Percentiles rank a stretch among this genome's conserved stretches.
These are phyloP conservation scores for Camelina laxa DNA, from an alignment of 345 rosid genomes.

Conservation along the genomic window DNA sequence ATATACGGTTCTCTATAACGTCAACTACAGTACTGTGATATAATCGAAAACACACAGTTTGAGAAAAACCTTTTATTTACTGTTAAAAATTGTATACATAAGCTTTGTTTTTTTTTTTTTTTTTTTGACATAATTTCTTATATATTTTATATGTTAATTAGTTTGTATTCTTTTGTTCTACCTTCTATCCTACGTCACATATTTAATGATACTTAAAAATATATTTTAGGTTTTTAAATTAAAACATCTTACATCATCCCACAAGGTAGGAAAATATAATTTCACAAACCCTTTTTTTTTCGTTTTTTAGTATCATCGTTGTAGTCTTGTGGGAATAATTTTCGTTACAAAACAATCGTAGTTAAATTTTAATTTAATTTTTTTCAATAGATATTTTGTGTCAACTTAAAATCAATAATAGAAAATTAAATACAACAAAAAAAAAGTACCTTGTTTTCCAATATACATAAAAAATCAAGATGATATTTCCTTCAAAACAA, in stretches of 20 bases:
- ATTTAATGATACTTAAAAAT: not conserved
- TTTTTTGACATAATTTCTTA: too few relatives aligned
- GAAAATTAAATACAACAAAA: too few relatives aligned
- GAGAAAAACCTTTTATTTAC: not conserved
- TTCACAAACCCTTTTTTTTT: not conserved
- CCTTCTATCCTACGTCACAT: not conserved
- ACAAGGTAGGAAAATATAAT: not conserved
- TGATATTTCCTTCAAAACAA: not conserved
- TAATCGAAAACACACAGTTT: not conserved
- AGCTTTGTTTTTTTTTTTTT: too few relatives aligned
- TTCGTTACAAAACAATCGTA: too few relatives aligned
- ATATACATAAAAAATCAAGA: too few relatives aligned
- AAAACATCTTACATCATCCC: constrained; percentile 16
- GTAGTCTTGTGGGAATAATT: not conserved
- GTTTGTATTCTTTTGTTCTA: not conserved
- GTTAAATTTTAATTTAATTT: too few relatives aligned
- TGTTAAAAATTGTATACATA: not conserved
- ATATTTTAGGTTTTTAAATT: not conserved
- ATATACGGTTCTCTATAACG: not conserved
- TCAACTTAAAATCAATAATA: too few relatives aligned
- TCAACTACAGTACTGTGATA: not conserved
- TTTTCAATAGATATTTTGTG: too few relatives aligned
- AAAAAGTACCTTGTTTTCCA: too few relatives aligned
- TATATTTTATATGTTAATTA: too few relatives aligned
- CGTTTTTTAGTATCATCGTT: not conserved